These are phyloP conservation scores for Alternaria novae-zelandiae DNA, from an alignment of 2,329 filamentous ascomycete species.

Conservation along the genomic window DNA sequence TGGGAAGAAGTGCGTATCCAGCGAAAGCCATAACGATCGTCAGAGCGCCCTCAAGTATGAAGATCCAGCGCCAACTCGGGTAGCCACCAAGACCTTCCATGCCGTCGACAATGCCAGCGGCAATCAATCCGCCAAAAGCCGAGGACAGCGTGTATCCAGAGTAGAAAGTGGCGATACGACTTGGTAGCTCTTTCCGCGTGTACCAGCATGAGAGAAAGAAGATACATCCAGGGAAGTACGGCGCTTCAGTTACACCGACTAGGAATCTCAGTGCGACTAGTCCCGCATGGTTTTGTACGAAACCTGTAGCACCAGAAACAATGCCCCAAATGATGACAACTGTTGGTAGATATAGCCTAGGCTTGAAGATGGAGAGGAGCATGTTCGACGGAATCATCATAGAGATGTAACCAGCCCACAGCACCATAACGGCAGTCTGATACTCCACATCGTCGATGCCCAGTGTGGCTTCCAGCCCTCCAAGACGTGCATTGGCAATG, in stretches of 20 bases:
- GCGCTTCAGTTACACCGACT: slow-evolving; percentile 40
- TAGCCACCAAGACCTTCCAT: slow-evolving; percentile 35
- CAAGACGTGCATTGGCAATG: slow-evolving; percentile 36
- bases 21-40: slow-evolving; percentile 23
- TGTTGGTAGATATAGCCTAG: slow-evolving; percentile 60
- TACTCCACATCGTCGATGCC: slow-evolving; percentile 27
- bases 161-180: slow-evolving; percentile 63
- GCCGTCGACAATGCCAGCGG: slow-evolving; percentile 54
- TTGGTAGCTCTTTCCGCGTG: slow-evolving; percentile 51
- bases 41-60: slow-evolving; percentile 29
- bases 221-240: slow-evolving; percentile 23
- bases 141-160: slow-evolving; percentile 61
- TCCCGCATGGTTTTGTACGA: slow-evolving; percentile 51
- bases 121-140: slow-evolving; percentile 62
- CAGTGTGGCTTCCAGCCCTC: slow-evolving; percentile 24
- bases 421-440: slow-evolving; percentile 49
- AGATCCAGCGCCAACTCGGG: slow-evolving; percentile 35
- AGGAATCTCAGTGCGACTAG: slow-evolving; percentile 53
- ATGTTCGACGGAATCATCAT: slow-evolving; percentile 70
- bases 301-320: slow-evolving; percentile 56
- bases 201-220: slow-evolving; percentile 37
- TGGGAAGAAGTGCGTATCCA: slow-evolving; percentile 56
- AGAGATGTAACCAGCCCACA: slow-evolving; percentile 66
- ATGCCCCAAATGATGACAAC: slow-evolving; percentile 55
- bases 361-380: slow-evolving; percentile 60